Conservation (phyloP, 805 yeast genomes). For the Candida pseudofarinosa region DNA sequence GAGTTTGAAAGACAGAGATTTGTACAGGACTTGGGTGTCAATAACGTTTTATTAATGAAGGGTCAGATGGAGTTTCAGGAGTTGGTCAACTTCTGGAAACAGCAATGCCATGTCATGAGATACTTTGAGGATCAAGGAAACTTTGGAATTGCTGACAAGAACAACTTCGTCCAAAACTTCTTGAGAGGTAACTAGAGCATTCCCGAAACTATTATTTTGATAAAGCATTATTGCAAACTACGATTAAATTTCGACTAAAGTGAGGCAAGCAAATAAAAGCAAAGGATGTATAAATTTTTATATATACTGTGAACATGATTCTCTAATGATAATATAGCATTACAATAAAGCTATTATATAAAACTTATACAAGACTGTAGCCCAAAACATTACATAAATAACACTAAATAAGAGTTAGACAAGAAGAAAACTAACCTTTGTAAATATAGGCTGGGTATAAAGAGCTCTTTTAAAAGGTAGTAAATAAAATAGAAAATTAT, state of each 20-base stretch:
- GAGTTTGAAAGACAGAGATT: slow-evolving; percentile 84
- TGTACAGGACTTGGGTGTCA: slow-evolving; percentile 60
- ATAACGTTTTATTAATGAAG: slow-evolving; percentile 69
- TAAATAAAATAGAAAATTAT: not conserved
- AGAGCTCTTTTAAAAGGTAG: not conserved
- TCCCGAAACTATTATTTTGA: not conserved
- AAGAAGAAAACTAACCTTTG: slow-evolving; percentile 1
- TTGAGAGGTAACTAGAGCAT: slow-evolving; percentile 49
- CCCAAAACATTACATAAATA: slow-evolving; percentile 4
- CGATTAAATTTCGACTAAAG: not conserved
- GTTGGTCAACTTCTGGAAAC: slow-evolving; percentile 85
- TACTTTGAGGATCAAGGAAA: slow-evolving; percentile 67
- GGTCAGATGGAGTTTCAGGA: slow-evolving; percentile 93
- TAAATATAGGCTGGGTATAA: slow-evolving; percentile 5
- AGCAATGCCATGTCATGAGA: slow-evolving; percentile 77
- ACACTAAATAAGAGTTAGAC: slow-evolving; percentile 4
- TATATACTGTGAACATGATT: not conserved
- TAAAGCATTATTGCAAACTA: not conserved
- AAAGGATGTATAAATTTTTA: not conserved
- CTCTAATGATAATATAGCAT: not conserved
- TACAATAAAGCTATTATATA: not conserved
- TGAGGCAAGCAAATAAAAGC: not conserved
- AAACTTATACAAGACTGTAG: slow-evolving; percentile 3
- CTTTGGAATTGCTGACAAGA: slow-evolving; percentile 51
- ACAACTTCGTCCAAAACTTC: slow-evolving; percentile 69